Conservation (phyloP, 106 monocot species). For the Dioscorea alata region DNA sequence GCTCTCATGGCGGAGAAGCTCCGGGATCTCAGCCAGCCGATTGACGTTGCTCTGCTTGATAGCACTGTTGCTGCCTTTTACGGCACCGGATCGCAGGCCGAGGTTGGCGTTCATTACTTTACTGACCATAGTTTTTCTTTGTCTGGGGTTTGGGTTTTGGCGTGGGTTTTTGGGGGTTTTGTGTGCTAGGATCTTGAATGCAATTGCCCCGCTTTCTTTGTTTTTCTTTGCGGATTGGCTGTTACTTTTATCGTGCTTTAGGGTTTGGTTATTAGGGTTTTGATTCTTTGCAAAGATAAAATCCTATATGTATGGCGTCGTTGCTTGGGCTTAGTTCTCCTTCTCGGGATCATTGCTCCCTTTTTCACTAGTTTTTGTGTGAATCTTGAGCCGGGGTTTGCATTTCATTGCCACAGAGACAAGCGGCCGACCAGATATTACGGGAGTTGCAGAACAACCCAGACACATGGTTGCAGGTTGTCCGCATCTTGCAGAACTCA, state of each 20-base stretch:
- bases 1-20: slow-evolving; percentile 37
- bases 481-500: slow-evolving; percentile 91
- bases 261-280: too few relatives aligned
- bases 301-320: too few relatives aligned
- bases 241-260: too few relatives aligned
- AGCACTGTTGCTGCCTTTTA: slow-evolving; percentile 96
- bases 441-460: slow-evolving; percentile 95
- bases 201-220: background rate
- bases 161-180: background rate
- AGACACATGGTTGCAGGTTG: slow-evolving; percentile 94
- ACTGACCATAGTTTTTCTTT: too few relatives aligned
- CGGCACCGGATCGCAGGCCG: slow-evolving; percentile 97
- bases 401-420: slow-evolving; percentile 45
- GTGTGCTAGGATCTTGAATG: background rate
- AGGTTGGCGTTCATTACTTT: slow-evolving; percentile 34
- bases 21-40: slow-evolving; percentile 72
- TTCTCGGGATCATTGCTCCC: too few relatives aligned
- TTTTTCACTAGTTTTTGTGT: too few relatives aligned
- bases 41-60: slow-evolving; percentile 92
- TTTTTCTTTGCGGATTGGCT: background rate
- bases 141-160: too few relatives aligned
- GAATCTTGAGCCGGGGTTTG: too few relatives aligned
- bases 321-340: too few relatives aligned
- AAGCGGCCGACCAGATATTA: slow-evolving; percentile 86
- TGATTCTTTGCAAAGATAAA: too few relatives aligned